These are phyloP conservation scores for Hygrocybe punicea DNA, from an alignment of 768 basidiomycete genomes.

Conservation along the genomic window DNA sequence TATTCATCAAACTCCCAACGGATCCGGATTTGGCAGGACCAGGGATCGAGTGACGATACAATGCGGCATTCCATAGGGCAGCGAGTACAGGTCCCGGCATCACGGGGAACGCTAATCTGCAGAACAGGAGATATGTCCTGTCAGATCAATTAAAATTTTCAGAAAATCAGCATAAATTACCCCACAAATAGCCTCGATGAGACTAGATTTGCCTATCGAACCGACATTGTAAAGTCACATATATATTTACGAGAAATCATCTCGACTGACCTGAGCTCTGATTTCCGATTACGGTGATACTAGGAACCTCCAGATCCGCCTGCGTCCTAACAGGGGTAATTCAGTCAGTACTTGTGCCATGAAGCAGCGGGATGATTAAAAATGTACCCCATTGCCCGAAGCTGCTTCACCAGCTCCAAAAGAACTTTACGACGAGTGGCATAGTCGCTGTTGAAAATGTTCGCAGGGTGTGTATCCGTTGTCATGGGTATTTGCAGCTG, in stretches of 20 bases:
- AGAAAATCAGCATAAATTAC: too few species aligned
- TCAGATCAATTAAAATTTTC: too few species aligned
- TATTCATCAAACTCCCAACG: slow-evolving; percentile 37
- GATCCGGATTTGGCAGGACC: slow-evolving; percentile 42
- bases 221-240: too few species aligned
- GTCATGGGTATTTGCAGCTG: too few species aligned
- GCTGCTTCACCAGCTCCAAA: slow-evolving; percentile 28
- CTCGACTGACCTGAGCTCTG: slow-evolving; percentile 43
- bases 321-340: slow-evolving; percentile 31
- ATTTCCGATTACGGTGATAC: slow-evolving; percentile 51
- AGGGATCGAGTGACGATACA: slow-evolving; percentile 20
- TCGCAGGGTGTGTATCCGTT: not conserved
- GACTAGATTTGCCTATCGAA: too few species aligned
- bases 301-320: slow-evolving; percentile 46
- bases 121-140: not conserved
- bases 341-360: not conserved
- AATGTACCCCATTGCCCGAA: slow-evolving; percentile 34
- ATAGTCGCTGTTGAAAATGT: slow-evolving; percentile 25
- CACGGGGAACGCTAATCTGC: slow-evolving; percentile 48
- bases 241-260: not conserved
- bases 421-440: slow-evolving; percentile 31
- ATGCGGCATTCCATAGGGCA: slow-evolving; percentile 41
- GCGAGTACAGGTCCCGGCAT: slow-evolving; percentile 46
- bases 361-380: not conserved
- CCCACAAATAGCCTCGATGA: too few species aligned